Percentiles rank a stretch among this genome's conserved stretches.
Evolutionary conservation across 208 protist genomes (phyloP).

Genomic region (Crithidia sp.): DNA sequence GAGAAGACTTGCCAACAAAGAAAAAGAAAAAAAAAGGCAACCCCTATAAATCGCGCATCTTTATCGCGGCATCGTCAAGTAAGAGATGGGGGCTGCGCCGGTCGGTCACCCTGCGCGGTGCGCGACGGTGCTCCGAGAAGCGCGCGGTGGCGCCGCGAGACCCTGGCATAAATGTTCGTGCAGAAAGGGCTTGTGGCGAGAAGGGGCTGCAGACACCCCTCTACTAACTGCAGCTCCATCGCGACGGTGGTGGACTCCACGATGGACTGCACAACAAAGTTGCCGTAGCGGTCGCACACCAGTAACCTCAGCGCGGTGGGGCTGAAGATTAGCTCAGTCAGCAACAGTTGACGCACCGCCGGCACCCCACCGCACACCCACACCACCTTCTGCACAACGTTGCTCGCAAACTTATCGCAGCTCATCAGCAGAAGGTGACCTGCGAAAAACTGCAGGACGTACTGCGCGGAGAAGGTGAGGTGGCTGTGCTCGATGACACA

Average conservation of each 20-base stretch:
- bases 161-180: no score
- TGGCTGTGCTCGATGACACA: constrained; percentile 81
- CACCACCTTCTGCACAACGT: constrained; percentile 86
- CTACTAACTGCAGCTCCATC: constrained; percentile 68
- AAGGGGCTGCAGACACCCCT: constrained; percentile 63
- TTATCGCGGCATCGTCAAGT: no score
- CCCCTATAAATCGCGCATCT: no score
- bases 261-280: constrained; percentile 88
- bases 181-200: constrained; percentile 14
- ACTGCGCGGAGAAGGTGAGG: constrained; percentile 56
- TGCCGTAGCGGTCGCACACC: constrained; percentile 80
- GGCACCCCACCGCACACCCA: constrained; percentile 65
- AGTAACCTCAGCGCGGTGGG: constrained; percentile 73
- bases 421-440: constrained; percentile 76
- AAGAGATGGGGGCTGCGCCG: no score
- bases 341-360: constrained; percentile 62
- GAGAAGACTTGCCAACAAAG: no score
- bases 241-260: constrained; percentile 53
- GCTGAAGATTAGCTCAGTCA: constrained; percentile 86
- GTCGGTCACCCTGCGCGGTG: no score
- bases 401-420: constrained; percentile 85
- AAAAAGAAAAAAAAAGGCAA: no score
- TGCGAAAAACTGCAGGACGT: constrained; percentile 59
- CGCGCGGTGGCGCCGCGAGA: no score
- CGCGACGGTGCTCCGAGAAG: no score